Base-by-base conservation (phyloP, 371 early-diverging fungal species). In the Mortierella sp. region DNA sequence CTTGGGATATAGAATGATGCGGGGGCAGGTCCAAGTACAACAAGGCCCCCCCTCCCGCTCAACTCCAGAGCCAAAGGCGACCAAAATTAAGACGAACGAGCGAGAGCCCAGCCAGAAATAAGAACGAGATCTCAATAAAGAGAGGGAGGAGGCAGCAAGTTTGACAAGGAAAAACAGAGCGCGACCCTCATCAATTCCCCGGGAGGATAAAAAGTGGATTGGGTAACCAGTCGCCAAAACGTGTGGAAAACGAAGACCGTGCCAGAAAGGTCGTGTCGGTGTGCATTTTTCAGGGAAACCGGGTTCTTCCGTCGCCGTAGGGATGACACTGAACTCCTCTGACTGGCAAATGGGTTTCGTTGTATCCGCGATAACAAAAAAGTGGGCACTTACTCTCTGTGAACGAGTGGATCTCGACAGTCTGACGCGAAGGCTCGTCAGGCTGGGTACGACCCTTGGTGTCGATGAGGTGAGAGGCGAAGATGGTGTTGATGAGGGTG, bases 401-500 rank as follows among this genome's bases (percentile, higher is more conserved):
- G 37, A 92, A 91, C 17, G 93, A 89, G 69, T 90, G 82, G 60
- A 95, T 95, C 81, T 94, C 94, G 24, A 91, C 92, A 2, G 94
- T 94, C 82, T 94, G 91, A 69, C 93, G 86, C 49, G 87, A 85
- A 51, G 90, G 86, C 71, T 93, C 93, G 71, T 88, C 86, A 57
- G 90, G 87, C 57, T 81, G 82, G 54, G 85, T 83, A 63, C 93
- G 90, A 46, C 90, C 94, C 83, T 94, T 92, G 70, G 88, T 88
- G 77, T 95, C 93, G 66, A 94, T 89, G 67, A 95, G 83, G 59
- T 95, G 94, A 27, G 91, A 87, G 43, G 94, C 89, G 80, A 94
- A 94, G 62, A 93, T 86, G 63, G 99, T 97, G 88, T 98, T 98
- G 77, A 99, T 91, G 58, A 99, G 87, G 31, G 99, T 99, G 13